A percentile compares a stretch with the other conserved stretches of the same genome.
These are phyloP conservation scores for Xylaria sp. DNA, from an alignment of 2,329 filamentous ascomycete genomes.

Conservation along the genomic window DNA sequence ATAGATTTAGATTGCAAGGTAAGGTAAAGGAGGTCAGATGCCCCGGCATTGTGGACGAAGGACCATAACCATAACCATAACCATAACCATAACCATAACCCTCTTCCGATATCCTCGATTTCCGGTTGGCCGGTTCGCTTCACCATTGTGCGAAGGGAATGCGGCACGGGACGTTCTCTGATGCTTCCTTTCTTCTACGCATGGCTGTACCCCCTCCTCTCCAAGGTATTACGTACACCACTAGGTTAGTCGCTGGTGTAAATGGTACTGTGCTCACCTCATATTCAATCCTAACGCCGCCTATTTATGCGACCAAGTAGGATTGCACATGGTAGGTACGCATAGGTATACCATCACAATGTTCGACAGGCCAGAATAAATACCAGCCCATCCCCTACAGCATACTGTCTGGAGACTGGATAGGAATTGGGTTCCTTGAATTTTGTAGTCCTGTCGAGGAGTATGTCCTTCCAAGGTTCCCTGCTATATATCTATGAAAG, in stretches of 20 bases:
- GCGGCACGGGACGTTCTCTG: slow-evolving; percentile 23
- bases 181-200: slow-evolving; percentile 34
- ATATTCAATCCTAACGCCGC: slow-evolving; percentile 5
- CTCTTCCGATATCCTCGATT: background rate
- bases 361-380: background rate
- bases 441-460: no score
- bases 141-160: background rate
- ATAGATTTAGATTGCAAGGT: background rate
- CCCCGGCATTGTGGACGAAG: background rate
- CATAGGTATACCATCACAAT: background rate
- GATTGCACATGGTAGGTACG: background rate
- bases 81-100: background rate
- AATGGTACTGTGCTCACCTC: no score
- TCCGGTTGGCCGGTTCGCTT: slow-evolving; percentile 2
- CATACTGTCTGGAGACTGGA: no score
- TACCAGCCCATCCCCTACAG: no score
- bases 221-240: background rate
- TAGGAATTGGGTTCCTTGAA: background rate
- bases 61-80: background rate
- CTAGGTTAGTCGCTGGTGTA: background rate
- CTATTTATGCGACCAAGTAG: slow-evolving; percentile 3
- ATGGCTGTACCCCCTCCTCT: background rate
- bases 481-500: background rate
- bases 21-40: slow-evolving; percentile 6
- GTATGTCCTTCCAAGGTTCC: no score